These are phyloP conservation scores for Cordyceps fumosorosea DNA, from an alignment of 2,329 filamentous ascomycete genomes.

Conservation along the genomic window DNA sequence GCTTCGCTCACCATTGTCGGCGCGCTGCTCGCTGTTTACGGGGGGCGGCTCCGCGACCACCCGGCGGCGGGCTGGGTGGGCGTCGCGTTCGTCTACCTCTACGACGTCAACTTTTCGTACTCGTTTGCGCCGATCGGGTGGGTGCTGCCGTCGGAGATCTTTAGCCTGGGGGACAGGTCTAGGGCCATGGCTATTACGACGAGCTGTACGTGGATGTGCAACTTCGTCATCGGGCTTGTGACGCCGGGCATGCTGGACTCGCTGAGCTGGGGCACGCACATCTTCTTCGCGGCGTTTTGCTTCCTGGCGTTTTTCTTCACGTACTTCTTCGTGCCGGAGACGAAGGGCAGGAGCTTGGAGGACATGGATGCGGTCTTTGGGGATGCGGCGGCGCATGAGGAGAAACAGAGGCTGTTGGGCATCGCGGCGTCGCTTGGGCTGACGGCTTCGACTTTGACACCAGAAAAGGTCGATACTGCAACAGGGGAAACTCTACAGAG, in stretches of 20 bases:
- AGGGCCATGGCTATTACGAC: constrained; percentile 56
- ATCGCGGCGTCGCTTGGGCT: constrained; percentile 23
- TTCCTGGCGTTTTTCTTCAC: constrained; percentile 43
- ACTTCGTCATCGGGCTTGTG: constrained; percentile 30
- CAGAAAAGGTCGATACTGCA: constrained; percentile 15
- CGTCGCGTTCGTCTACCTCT: constrained; percentile 58
- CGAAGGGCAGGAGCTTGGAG: constrained; percentile 46
- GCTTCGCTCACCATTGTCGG: constrained; percentile 50
- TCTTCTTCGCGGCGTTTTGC: constrained; percentile 54
- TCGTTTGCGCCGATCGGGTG: constrained; percentile 58
- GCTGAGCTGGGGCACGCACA: constrained; percentile 46
- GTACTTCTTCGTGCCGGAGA: constrained; percentile 52
- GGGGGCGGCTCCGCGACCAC: constrained; percentile 28
- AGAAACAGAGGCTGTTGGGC: constrained; percentile 23
- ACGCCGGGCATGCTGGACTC: constrained; percentile 44
- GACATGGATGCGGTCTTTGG: constrained; percentile 48
- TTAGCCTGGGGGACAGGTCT: constrained; percentile 48
- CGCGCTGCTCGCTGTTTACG: constrained; percentile 41
- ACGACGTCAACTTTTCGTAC: constrained; percentile 58
- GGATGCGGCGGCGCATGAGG: constrained; percentile 29
- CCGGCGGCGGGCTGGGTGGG: constrained; percentile 44
- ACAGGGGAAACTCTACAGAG: not conserved
- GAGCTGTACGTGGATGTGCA: constrained; percentile 36
- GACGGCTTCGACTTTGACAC: constrained; percentile 17
- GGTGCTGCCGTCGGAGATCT: constrained; percentile 60